These are phyloP conservation scores for Triangularia verruculosa DNA, from an alignment of 2,329 filamentous ascomycete genomes.

Conservation along the genomic window DNA sequence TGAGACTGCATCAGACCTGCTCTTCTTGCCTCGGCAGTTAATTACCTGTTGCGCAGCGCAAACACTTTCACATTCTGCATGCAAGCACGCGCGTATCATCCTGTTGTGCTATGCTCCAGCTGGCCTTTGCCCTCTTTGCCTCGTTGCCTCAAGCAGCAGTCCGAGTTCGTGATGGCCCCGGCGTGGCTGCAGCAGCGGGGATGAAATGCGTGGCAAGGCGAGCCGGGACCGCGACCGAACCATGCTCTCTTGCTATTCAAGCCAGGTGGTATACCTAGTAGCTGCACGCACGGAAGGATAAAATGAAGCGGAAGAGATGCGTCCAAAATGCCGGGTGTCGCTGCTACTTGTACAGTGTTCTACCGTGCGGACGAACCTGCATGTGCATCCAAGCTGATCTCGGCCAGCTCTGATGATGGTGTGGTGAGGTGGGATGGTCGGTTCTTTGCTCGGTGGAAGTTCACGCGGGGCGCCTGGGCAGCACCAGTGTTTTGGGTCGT, in stretches of 20 bases:
- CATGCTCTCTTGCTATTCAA: background rate
- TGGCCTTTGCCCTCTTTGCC: background rate
- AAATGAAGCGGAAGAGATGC: background rate
- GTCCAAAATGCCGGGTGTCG: background rate
- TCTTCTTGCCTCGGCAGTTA: background rate
- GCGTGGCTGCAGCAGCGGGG: background rate
- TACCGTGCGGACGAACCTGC: slow-evolving; percentile 1
- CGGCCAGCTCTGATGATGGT: background rate
- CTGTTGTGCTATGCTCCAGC: background rate
- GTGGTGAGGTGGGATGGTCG: slow-evolving; percentile 4
- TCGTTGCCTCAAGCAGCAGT: background rate
- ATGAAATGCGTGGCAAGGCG: background rate
- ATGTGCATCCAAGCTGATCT: background rate
- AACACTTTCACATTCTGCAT: background rate
- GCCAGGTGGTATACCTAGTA: background rate
- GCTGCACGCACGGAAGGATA: background rate
- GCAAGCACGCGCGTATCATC: background rate
- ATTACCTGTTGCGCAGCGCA: background rate
- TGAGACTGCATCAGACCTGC: background rate
- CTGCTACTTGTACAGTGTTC: background rate
- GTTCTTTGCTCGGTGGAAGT: slow-evolving; percentile 2
- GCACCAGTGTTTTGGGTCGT: slow-evolving; percentile 9
- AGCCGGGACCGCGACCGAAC: background rate
- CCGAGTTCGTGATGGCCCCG: background rate
- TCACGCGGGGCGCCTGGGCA: background rate